Conservation (phyloP, 371 early-diverging fungal genomes). For the Zopfochytrium polystomum region DNA sequence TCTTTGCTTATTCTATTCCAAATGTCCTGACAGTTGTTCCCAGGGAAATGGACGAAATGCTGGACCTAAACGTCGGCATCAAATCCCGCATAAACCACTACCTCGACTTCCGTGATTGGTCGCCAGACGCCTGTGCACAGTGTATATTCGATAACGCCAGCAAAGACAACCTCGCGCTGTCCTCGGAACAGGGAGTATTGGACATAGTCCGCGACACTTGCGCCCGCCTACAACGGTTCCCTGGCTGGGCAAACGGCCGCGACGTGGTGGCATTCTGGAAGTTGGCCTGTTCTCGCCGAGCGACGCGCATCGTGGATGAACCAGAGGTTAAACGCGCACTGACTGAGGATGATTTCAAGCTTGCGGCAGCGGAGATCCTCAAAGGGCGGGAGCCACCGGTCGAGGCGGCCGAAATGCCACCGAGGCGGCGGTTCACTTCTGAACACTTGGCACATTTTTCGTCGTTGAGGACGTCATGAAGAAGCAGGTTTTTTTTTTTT, state of each 20-base stretch:
- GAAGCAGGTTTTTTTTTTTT: too few species aligned
- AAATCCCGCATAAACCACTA: slow-evolving; percentile 30
- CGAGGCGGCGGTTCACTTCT: too few species aligned
- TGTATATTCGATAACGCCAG: slow-evolving; percentile 13
- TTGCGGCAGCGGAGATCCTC: too few species aligned
- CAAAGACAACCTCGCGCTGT: slow-evolving; percentile 1
- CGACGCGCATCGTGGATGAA: slow-evolving; percentile 11
- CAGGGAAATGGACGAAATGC: slow-evolving; percentile 35
- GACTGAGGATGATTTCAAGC: too few species aligned
- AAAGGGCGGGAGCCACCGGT: too few species aligned
- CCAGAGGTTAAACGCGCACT: too few species aligned
- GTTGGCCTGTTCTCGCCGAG: slow-evolving; percentile 6
- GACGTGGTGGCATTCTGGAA: slow-evolving; percentile 27
- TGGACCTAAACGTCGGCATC: slow-evolving; percentile 33
- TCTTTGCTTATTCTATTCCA: neutral
- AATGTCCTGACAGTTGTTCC: too few species aligned
- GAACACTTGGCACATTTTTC: too few species aligned
- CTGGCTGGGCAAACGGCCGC: slow-evolving; percentile 38
- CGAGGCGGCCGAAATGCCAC: too few species aligned
- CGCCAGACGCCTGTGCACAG: slow-evolving; percentile 14
- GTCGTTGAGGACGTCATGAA: too few species aligned
- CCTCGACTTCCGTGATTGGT: slow-evolving; percentile 34
- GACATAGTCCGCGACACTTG: slow-evolving; percentile 9
- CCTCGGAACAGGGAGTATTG: slow-evolving; percentile 11
- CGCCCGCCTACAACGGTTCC: slow-evolving; percentile 7